These are phyloP conservation scores for Suillus lakei DNA, from an alignment of 768 basidiomycete genomes.

Conservation along the genomic window DNA sequence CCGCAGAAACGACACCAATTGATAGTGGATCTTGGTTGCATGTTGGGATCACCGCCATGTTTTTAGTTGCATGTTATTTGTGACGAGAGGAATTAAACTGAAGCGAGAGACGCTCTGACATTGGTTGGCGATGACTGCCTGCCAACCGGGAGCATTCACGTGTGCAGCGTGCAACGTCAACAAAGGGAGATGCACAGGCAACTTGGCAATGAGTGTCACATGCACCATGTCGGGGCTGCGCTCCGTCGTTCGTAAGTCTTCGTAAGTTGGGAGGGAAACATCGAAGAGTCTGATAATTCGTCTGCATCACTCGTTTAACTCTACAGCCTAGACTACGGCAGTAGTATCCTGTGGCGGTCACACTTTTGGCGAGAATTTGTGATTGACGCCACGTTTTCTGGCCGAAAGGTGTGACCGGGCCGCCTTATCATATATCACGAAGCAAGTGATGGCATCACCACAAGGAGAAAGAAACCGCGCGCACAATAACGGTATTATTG, in stretches of 20 bases:
- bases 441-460: constrained; percentile 15
- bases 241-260: too few species aligned
- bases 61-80: background rate
- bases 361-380: background rate
- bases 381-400: background rate
- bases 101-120: background rate
- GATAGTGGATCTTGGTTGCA: background rate
- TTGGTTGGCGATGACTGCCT: constrained; percentile 1
- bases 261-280: background rate
- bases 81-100: background rate
- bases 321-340: too few species aligned
- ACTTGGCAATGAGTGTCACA: too few species aligned
- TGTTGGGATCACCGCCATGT: background rate
- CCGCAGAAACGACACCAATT: background rate
- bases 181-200: background rate
- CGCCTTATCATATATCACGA: background rate
- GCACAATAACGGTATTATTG: constrained; percentile 21
- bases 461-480: constrained; percentile 7
- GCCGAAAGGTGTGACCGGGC: background rate
- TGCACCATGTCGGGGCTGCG: background rate
- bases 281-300: background rate
- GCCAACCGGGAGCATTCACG: background rate
- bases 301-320: background rate
- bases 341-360: background rate
- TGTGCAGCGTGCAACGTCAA: background rate